These are phyloP conservation scores for Pseudopithomyces maydicus DNA, from an alignment of 2,329 filamentous ascomycete species.

Conservation along the genomic window DNA sequence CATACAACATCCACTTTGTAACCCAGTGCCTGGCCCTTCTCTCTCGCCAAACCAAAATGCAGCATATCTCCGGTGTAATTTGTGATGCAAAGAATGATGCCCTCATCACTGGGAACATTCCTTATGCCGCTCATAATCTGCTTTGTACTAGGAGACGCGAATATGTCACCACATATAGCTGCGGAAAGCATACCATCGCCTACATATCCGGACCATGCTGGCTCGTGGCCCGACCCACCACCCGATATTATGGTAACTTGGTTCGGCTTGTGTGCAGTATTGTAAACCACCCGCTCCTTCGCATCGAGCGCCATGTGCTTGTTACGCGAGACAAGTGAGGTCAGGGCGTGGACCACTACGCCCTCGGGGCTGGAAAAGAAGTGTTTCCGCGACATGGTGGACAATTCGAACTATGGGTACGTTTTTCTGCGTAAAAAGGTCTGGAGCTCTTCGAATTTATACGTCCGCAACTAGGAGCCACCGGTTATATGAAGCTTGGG, in stretches of 20 bases:
- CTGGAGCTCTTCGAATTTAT: neutral
- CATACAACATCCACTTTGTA: slow-evolving; percentile 54
- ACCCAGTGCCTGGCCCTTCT: slow-evolving; percentile 52
- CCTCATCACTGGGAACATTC: slow-evolving; percentile 52
- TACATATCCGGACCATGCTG: slow-evolving; percentile 56
- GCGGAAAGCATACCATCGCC: slow-evolving; percentile 56
- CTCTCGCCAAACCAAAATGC: slow-evolving; percentile 55
- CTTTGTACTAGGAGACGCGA: slow-evolving; percentile 54
- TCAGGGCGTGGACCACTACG: slow-evolving; percentile 56
- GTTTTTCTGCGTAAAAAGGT: neutral
- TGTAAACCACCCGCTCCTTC: slow-evolving; percentile 55
- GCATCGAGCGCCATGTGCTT: slow-evolving; percentile 50
- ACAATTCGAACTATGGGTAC: neutral
- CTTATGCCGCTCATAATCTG: slow-evolving; percentile 56
- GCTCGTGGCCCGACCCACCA: slow-evolving; percentile 55
- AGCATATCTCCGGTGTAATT: slow-evolving; percentile 58
- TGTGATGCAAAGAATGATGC: slow-evolving; percentile 55
- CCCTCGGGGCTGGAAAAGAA: slow-evolving; percentile 59
- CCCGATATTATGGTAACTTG: slow-evolving; percentile 55
- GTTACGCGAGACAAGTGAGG: slow-evolving; percentile 54
- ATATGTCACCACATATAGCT: slow-evolving; percentile 55
- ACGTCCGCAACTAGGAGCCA: neutral
- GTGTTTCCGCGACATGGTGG: slow-evolving; percentile 59
- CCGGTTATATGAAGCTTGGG: slow-evolving; percentile 7
- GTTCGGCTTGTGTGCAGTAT: slow-evolving; percentile 48